These are phyloP conservation scores for Priceomyces fermenticarens DNA, from an alignment of 805 yeast genomes.

Conservation along the genomic window DNA sequence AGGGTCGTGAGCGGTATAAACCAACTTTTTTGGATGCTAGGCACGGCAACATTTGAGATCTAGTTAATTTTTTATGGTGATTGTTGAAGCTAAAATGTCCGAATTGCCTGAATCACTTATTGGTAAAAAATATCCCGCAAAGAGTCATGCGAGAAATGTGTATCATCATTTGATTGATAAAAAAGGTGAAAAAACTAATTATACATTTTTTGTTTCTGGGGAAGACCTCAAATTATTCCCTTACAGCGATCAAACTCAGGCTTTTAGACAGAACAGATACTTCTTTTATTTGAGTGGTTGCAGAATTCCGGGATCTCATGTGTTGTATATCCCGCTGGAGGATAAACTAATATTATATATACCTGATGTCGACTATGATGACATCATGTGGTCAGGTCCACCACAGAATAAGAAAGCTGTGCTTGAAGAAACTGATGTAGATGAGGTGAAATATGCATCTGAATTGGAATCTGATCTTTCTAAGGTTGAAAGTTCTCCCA, in stretches of 20 bases:
- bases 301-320: constrained; percentile 71
- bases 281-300: constrained; percentile 86
- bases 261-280: constrained; percentile 86
- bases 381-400: constrained; percentile 94
- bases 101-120: constrained; percentile 11
- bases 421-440: constrained; percentile 65
- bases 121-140: constrained; percentile 75
- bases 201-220: constrained; percentile 58
- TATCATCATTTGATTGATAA: constrained; percentile 28
- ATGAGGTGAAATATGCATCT: constrained; percentile 65
- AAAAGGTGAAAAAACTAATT: constrained; percentile 21
- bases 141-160: constrained; percentile 63
- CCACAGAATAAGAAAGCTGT: constrained; percentile 75
- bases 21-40: not conserved
- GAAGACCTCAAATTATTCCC: constrained; percentile 57
- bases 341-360: constrained; percentile 70
- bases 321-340: constrained; percentile 51
- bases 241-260: constrained; percentile 75
- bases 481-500: constrained; percentile 19
- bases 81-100: constrained; percentile 7
- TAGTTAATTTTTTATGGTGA: not conserved
- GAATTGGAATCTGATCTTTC: constrained; percentile 42
- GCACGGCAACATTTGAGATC: not conserved
- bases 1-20: constrained; percentile 4
- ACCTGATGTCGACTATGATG: constrained; percentile 83